phyloP scores from a whole-genome alignment of 352 stramenopile species.

The Globisporangium cylindrosporum region DNA sequence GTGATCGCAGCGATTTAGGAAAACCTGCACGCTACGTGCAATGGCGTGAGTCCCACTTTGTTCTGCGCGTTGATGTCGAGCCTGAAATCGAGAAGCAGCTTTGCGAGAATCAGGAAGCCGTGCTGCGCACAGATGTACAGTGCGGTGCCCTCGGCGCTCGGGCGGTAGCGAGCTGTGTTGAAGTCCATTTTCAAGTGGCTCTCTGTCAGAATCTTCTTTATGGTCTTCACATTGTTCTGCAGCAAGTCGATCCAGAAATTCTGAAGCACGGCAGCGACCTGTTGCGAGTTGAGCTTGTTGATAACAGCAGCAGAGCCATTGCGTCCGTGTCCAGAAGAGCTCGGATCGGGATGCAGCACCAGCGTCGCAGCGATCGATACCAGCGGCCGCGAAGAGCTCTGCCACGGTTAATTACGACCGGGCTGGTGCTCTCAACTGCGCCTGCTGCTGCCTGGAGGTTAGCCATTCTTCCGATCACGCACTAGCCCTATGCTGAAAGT shows the following conservation, averaged over 20 bases:
- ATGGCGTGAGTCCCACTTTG: constrained; percentile 53
- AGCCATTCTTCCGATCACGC: background rate
- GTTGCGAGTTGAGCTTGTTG: constrained; percentile 38
- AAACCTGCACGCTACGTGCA: constrained; percentile 61
- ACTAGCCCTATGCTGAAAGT: background rate
- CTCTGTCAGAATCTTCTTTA: constrained; percentile 39
- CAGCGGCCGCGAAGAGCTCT: background rate
- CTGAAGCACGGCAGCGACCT: constrained; percentile 40
- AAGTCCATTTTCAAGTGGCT: constrained; percentile 43
- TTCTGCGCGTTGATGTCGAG: constrained; percentile 39
- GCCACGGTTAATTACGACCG: constrained; percentile 1
- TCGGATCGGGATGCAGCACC: background rate
- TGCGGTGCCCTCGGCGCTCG: constrained; percentile 39
- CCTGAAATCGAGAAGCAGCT: constrained; percentile 38
- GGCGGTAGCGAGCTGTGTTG: constrained; percentile 30
- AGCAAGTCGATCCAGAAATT: constrained; percentile 51
- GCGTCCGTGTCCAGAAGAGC: background rate
- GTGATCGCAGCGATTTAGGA: constrained; percentile 29
- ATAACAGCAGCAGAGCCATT: background rate
- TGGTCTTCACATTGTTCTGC: constrained; percentile 42
- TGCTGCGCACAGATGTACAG: constrained; percentile 59
- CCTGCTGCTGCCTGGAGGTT: background rate
- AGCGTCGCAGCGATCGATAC: background rate
- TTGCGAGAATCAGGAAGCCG: constrained; percentile 36
- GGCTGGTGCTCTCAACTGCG: background rate